phyloP scores from a whole-genome alignment of 2,329 filamentous ascomycete species.

The Pseudogymnoascus sp. region DNA sequence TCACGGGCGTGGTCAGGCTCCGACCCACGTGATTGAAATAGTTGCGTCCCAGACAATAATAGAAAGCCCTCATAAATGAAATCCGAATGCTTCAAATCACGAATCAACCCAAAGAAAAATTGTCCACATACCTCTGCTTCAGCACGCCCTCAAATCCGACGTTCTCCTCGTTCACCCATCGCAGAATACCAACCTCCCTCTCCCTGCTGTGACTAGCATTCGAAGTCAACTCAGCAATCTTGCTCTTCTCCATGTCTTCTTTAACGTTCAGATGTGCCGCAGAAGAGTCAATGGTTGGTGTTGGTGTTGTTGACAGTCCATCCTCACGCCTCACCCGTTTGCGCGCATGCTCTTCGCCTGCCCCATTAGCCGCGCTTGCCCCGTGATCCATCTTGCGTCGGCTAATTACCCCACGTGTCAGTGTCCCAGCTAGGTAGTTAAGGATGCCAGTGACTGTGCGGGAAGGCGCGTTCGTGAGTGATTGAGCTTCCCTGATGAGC shows the following conservation, averaged over 20 bases:
- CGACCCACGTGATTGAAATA: not conserved
- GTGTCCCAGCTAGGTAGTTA: not conserved
- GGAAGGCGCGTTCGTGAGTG: conserved; percentile 4
- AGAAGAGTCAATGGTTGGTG: conserved; percentile 3
- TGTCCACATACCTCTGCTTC: conserved; percentile 49
- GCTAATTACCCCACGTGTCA: conserved; percentile 1
- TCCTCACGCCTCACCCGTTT: conserved; percentile 13
- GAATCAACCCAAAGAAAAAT: not conserved
- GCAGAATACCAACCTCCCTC: conserved; percentile 48
- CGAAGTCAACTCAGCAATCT: not conserved
- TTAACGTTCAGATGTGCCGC: not conserved
- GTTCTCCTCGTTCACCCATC: conserved; percentile 49
- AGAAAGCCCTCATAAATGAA: not conserved
- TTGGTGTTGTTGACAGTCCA: not conserved
- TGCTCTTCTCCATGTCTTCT: conserved; percentile 1
- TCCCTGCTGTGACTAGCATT: conserved; percentile 16
- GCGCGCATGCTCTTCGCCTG: conserved; percentile 10
- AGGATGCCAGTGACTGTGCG: not conserved
- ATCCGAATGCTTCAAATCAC: not conserved
- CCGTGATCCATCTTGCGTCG: not conserved
- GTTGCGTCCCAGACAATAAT: not conserved
- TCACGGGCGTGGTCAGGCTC: not conserved
- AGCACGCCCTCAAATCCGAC: conserved; percentile 54
- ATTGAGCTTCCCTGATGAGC: not conserved
- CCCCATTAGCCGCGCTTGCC: not conserved